Evolutionary conservation across 2,329 filamentous ascomycete species (phyloP).

Genomic region (Bipolaris zeicola): DNA sequence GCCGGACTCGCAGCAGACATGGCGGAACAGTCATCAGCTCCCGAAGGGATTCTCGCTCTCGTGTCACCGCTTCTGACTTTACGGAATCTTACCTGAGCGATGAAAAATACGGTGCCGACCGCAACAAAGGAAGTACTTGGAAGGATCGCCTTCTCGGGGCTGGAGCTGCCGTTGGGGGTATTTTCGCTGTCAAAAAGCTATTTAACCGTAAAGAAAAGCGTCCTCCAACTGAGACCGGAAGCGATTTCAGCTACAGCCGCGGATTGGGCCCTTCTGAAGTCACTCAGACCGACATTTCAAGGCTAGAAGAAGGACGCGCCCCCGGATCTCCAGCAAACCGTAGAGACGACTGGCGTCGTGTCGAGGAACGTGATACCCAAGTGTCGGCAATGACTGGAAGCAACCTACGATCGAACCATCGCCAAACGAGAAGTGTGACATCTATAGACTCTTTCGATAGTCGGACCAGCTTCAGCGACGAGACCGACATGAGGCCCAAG

Average conservation of each 20-base stretch:
- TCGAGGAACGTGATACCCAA: slow-evolving; percentile 47
- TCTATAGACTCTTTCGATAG: slow-evolving; percentile 51
- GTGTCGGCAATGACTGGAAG: slow-evolving; percentile 54
- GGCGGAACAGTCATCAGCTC: slow-evolving; percentile 43
- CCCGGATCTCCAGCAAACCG: slow-evolving; percentile 52
- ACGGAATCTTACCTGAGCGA: slow-evolving; percentile 47
- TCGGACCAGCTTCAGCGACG: slow-evolving; percentile 46
- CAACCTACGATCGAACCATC: slow-evolving; percentile 46
- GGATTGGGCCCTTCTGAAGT: slow-evolving; percentile 57
- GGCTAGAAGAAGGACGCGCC: slow-evolving; percentile 60
- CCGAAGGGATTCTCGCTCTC: slow-evolving; percentile 37
- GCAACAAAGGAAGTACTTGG: slow-evolving; percentile 49
- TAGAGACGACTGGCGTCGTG: slow-evolving; percentile 43
- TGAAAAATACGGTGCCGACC: slow-evolving; percentile 50
- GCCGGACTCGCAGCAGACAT: slow-evolving; percentile 42
- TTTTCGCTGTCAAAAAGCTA: slow-evolving; percentile 59
- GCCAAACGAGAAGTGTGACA: slow-evolving; percentile 42
- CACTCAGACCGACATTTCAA: slow-evolving; percentile 55
- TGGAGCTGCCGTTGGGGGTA: slow-evolving; percentile 49
- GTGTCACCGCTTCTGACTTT: slow-evolving; percentile 32
- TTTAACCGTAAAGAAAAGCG: slow-evolving; percentile 60
- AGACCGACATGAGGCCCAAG: slow-evolving; percentile 27
- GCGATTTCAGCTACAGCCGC: slow-evolving; percentile 59
- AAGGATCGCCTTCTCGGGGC: slow-evolving; percentile 53
- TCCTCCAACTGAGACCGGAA: slow-evolving; percentile 55